Conservation (phyloP, 495 filamentous ascomycete genomes). For the Lepidopterella palustris region DNA sequence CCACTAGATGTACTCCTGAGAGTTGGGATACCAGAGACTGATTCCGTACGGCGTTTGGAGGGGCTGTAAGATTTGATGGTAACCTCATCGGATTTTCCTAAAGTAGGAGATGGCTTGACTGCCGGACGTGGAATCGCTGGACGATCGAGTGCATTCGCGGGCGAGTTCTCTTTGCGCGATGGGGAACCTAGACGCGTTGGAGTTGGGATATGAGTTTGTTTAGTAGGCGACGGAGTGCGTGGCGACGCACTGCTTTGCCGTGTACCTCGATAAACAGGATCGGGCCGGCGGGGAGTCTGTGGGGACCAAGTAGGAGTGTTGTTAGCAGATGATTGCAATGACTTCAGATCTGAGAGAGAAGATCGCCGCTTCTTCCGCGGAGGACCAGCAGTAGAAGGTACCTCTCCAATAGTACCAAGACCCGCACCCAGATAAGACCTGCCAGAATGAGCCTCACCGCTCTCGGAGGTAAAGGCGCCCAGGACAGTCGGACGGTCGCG, state of each 20-base stretch:
- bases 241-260: slow-evolving; percentile 29
- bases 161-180: slow-evolving; percentile 36
- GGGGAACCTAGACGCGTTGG: slow-evolving; percentile 30
- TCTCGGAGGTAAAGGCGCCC: slow-evolving; percentile 48
- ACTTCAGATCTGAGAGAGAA: slow-evolving; percentile 82
- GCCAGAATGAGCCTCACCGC: slow-evolving; percentile 38
- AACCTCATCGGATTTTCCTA: slow-evolving; percentile 16
- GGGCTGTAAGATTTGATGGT: slow-evolving; percentile 40
- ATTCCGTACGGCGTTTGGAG: slow-evolving; percentile 45
- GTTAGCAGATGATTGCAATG: slow-evolving; percentile 27
- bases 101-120: background rate
- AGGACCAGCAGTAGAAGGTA: slow-evolving; percentile 36
- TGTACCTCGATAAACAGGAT: slow-evolving; percentile 9
- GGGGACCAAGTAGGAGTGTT: slow-evolving; percentile 26
- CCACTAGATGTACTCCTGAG: slow-evolving; percentile 26
- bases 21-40: slow-evolving; percentile 47
- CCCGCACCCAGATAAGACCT: slow-evolving; percentile 42
- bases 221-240: slow-evolving; percentile 24
- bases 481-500: slow-evolving; percentile 47
- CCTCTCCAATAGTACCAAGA: slow-evolving; percentile 43
- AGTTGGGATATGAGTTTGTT: slow-evolving; percentile 19
- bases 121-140: slow-evolving; percentile 10
- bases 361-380: slow-evolving; percentile 78
- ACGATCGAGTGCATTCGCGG: slow-evolving; percentile 25
- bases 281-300: slow-evolving; percentile 25